Conservation (phyloP, 75 land plant genomes). For the Larix kaempferi region DNA sequence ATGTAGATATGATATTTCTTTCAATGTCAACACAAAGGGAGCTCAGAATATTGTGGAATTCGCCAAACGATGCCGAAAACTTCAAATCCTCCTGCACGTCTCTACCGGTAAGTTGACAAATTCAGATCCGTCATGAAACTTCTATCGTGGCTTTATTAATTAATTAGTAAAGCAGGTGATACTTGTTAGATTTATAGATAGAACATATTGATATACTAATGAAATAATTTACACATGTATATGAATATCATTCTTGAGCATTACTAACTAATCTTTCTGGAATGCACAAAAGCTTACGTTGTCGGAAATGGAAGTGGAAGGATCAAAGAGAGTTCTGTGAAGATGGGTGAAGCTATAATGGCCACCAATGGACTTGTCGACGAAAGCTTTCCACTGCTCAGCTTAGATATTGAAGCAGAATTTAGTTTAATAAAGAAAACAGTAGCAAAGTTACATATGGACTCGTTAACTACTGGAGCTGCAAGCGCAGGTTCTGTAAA, state of each 20-base stretch:
- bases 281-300: background rate
- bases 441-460: too few relatives aligned
- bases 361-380: background rate
- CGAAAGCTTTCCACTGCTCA: background rate
- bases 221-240: too few relatives aligned
- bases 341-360: background rate
- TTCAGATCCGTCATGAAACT: too few relatives aligned
- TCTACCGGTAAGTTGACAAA: constrained; percentile 34
- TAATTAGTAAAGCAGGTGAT: too few relatives aligned
- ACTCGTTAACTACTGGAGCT: too few relatives aligned
- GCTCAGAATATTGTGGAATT: constrained; percentile 37
- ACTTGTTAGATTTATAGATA: too few relatives aligned
- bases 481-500: background rate
- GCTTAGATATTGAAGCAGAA: background rate
- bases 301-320: background rate
- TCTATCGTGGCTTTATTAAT: too few relatives aligned
- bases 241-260: background rate
- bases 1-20: constrained; percentile 48
- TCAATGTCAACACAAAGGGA: constrained; percentile 49
- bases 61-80: constrained; percentile 32
- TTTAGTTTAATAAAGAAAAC: background rate
- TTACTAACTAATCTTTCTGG: too few relatives aligned
- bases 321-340: background rate
- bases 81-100: constrained; percentile 39
- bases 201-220: too few relatives aligned